Evolutionary conservation across 2,329 filamentous ascomycete species (phyloP).

Genomic region (Penicillium sp.): DNA sequence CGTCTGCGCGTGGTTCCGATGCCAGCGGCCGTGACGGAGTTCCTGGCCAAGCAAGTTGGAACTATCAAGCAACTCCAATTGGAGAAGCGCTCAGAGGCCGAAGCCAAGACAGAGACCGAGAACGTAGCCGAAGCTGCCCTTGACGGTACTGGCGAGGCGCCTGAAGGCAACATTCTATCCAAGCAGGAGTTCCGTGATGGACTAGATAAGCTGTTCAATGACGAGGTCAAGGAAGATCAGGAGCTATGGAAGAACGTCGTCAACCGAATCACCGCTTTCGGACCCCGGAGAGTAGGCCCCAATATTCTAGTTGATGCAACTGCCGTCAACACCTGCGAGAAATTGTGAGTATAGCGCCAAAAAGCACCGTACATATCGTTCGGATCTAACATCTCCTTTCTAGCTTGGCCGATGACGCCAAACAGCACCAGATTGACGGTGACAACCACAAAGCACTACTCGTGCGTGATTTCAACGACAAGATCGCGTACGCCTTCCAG

Average conservation of each 20-base stretch:
- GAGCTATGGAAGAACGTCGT: slow-evolving; percentile 75
- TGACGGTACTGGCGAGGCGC: slow-evolving; percentile 53
- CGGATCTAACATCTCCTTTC: neutral
- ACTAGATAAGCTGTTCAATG: slow-evolving; percentile 63
- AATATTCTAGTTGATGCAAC: slow-evolving; percentile 89
- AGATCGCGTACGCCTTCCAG: slow-evolving; percentile 91
- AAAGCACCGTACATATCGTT: neutral
- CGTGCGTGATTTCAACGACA: slow-evolving; percentile 75
- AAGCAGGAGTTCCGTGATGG: slow-evolving; percentile 73
- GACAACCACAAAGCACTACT: slow-evolving; percentile 28
- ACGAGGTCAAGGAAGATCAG: slow-evolving; percentile 66
- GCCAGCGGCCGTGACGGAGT: slow-evolving; percentile 74
- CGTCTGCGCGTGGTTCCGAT: slow-evolving; percentile 75
- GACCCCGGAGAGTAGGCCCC: slow-evolving; percentile 77
- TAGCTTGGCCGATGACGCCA: slow-evolving; percentile 40
- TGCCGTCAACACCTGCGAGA: slow-evolving; percentile 65
- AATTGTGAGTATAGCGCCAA: slow-evolving; percentile 55
- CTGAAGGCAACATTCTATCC: slow-evolving; percentile 62
- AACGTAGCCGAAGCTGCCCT: slow-evolving; percentile 47
- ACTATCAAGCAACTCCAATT: slow-evolving; percentile 78
- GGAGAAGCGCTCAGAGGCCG: slow-evolving; percentile 58
- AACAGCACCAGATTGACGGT: slow-evolving; percentile 27
- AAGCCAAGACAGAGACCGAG: slow-evolving; percentile 37
- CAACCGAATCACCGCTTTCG: slow-evolving; percentile 84
- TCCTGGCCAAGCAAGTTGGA: slow-evolving; percentile 73